phyloP scores from a whole-genome alignment of 805 yeast genomes.

The Candida awuae region DNA sequence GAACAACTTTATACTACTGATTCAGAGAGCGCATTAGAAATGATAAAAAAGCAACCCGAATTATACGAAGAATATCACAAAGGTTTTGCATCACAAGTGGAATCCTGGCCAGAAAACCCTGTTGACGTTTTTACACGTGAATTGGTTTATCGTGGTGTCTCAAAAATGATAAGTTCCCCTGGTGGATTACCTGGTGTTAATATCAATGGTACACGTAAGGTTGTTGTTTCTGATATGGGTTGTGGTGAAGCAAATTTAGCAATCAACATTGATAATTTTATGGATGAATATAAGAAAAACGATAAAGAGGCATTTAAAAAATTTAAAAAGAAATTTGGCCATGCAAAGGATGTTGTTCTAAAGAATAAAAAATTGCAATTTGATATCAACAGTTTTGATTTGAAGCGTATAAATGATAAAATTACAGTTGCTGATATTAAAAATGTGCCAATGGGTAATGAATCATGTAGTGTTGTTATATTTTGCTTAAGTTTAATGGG shows the following conservation, averaged over 20 bases:
- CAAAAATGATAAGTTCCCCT: conserved; percentile 76
- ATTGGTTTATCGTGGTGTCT: conserved; percentile 49
- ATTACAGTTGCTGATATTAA: conserved; percentile 96
- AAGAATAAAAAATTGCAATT: conserved; percentile 32
- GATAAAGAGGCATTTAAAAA: conserved; percentile 26
- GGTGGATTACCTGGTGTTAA: conserved; percentile 84
- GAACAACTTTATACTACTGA: conserved; percentile 89
- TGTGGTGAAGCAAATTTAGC: conserved; percentile 96
- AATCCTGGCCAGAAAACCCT: conserved; percentile 98
- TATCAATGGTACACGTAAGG: conserved; percentile 36
- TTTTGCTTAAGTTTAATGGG: conserved; percentile 97
- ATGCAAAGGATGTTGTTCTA: conserved; percentile 13
- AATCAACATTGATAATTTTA: conserved; percentile 48
- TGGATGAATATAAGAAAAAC: conserved; percentile 24
- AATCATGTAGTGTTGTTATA: conserved; percentile 78
- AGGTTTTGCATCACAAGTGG: conserved; percentile 93
- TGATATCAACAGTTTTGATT: conserved; percentile 81
- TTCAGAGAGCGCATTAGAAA: conserved; percentile 65
- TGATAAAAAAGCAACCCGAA: conserved; percentile 75
- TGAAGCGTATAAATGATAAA: conserved; percentile 78
- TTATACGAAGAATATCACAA: conserved; percentile 90
- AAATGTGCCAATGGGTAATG: conserved; percentile 75
- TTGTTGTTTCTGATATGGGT: conserved; percentile 96
- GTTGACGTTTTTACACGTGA: conserved; percentile 82
- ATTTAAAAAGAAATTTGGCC: conserved; percentile 23